Conservation (phyloP, 1,284 basidiomycete species). For the Trichosporon sp. region DNA sequence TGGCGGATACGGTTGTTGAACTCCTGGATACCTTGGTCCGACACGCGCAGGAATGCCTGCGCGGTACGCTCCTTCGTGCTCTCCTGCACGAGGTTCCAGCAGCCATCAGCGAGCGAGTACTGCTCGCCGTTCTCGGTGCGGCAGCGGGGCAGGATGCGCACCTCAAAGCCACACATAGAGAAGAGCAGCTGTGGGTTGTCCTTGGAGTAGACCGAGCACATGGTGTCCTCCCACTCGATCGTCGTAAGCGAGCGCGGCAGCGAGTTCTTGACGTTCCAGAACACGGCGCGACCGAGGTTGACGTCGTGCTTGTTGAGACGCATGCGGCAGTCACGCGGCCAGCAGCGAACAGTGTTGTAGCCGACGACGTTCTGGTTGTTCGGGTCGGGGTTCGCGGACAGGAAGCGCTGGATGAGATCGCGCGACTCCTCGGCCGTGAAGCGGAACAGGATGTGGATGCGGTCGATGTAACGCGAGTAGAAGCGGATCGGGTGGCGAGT, state of each 20-base stretch:
- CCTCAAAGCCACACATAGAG: slow-evolving; percentile 97
- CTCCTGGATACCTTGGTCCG: slow-evolving; percentile 92
- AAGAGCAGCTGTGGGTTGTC: slow-evolving; percentile 98
- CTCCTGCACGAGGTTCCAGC: slow-evolving; percentile 96
- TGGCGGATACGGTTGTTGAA: slow-evolving; percentile 97
- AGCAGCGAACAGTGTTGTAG: slow-evolving; percentile 99
- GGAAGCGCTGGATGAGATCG: slow-evolving; percentile 95
- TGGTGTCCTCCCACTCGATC: slow-evolving; percentile 98
- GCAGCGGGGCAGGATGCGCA: slow-evolving; percentile 85
- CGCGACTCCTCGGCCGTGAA: slow-evolving; percentile 98
- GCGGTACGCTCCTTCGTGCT: slow-evolving; percentile 96
- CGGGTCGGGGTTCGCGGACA: slow-evolving; percentile 95
- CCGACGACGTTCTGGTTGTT: slow-evolving; percentile 99
- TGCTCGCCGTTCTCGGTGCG: slow-evolving; percentile 93
- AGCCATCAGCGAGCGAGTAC: slow-evolving; percentile 93
- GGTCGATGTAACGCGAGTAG: slow-evolving; percentile 92
- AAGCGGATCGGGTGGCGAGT: slow-evolving; percentile 91
- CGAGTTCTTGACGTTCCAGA: slow-evolving; percentile 99
- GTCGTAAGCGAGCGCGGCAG: slow-evolving; percentile 94
- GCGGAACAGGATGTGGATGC: slow-evolving; percentile 91
- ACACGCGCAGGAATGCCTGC: slow-evolving; percentile 95
- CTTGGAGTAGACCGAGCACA: slow-evolving; percentile 93
- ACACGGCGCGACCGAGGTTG: slow-evolving; percentile 95
- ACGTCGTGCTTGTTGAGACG: slow-evolving; percentile 99
- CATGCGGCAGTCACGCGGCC: slow-evolving; percentile 99